Percentiles rank a stretch among this genome's conserved stretches.
phyloP scores from a whole-genome alignment of 2,329 filamentous ascomycete species.

The Ophiosphaerella korrae region DNA sequence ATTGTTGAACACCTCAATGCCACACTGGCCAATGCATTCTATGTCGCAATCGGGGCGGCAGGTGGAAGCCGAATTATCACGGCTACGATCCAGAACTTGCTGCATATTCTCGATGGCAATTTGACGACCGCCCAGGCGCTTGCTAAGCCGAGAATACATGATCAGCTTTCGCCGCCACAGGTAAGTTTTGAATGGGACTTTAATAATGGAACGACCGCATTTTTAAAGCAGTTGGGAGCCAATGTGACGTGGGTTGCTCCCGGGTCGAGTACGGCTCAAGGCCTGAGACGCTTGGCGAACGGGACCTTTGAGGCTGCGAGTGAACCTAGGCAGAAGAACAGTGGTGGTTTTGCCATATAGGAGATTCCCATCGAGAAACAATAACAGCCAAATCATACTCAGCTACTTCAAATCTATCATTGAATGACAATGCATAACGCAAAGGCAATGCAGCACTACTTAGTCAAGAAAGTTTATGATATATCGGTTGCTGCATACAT shows the following conservation, averaged over 20 bases:
- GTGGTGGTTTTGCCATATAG: conserved; percentile 65
- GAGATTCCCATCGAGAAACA: neutral
- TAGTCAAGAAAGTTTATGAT: too few species aligned
- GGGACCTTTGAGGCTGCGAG: conserved; percentile 78
- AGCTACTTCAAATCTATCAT: neutral
- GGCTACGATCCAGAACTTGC: conserved; percentile 73
- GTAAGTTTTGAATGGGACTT: conserved; percentile 72
- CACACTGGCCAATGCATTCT: conserved; percentile 53
- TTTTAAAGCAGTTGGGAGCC: conserved; percentile 69
- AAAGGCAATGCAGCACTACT: too few species aligned
- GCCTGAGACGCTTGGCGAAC: conserved; percentile 63
- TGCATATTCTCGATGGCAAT: conserved; percentile 71
- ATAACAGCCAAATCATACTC: neutral
- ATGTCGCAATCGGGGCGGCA: conserved; percentile 74
- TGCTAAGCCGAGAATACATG: conserved; percentile 72
- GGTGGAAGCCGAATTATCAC: conserved; percentile 86
- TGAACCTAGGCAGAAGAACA: conserved; percentile 75
- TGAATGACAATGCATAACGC: too few species aligned
- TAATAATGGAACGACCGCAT: conserved; percentile 66
- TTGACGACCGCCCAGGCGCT: conserved; percentile 68
- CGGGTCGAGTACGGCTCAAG: conserved; percentile 73
- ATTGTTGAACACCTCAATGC: conserved; percentile 71
- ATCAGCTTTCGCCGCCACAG: conserved; percentile 77
- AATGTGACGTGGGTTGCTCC: conserved; percentile 71
- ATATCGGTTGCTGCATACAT: too few species aligned